Conservation (phyloP, 1,284 basidiomycete species). For the Pascua sp. region DNA sequence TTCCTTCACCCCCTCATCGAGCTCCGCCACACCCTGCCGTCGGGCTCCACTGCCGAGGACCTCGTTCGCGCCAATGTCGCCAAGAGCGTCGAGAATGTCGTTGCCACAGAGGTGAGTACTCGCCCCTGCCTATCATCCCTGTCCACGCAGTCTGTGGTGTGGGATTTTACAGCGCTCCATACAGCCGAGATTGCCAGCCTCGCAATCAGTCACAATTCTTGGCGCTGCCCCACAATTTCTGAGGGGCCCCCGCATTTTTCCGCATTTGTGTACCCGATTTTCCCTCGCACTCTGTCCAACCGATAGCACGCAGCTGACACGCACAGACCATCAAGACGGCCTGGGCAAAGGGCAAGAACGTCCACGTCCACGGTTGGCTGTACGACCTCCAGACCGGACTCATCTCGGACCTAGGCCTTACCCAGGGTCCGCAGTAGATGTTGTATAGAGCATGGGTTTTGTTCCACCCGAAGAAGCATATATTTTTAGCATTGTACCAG, state of each 20-base stretch:
- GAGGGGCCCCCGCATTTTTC: too few relatives aligned
- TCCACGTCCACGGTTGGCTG: constrained; percentile 78
- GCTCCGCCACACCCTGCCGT: constrained; percentile 58
- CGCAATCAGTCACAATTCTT: not conserved
- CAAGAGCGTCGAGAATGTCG: constrained; percentile 69
- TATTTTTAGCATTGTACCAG: too few relatives aligned
- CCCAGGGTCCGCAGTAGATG: constrained; percentile 13
- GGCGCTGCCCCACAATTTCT: too few relatives aligned
- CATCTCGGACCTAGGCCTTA: constrained; percentile 65
- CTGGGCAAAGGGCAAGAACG: constrained; percentile 63
- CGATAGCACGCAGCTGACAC: not conserved
- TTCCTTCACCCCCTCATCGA: constrained; percentile 70
- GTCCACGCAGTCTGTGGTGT: not conserved
- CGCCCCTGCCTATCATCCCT: not conserved
- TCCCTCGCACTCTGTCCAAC: not conserved
- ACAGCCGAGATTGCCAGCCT: not conserved
- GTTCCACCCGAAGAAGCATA: too few relatives aligned
- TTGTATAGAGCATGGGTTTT: too few relatives aligned
- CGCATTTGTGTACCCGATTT: not conserved
- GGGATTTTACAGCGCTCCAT: not conserved
- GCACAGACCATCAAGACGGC: constrained; percentile 60
- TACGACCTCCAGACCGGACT: constrained; percentile 70
- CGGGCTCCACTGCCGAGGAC: constrained; percentile 52
- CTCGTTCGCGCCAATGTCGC: constrained; percentile 75
- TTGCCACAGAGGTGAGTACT: constrained; percentile 28